Evolutionary conservation across 139 green algal genomes (phyloP).

Genomic region (Chloropicon primus): DNA sequence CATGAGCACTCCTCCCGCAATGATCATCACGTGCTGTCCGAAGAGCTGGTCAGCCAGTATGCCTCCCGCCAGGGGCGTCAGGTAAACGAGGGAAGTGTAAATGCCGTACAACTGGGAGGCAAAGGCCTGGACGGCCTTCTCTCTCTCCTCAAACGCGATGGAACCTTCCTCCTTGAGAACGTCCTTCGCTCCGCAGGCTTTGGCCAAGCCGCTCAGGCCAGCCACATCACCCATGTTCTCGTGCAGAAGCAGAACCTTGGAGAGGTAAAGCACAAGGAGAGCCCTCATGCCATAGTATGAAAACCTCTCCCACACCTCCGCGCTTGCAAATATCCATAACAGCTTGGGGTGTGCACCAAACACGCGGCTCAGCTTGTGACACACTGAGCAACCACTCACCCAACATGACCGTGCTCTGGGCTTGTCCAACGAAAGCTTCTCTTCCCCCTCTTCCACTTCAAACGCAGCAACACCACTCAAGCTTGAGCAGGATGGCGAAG

Average conservation of each 20-base stretch:
- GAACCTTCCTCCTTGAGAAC: neutral
- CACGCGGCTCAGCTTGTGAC: neutral
- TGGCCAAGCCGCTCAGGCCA: neutral
- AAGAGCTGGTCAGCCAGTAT: conserved; percentile 9
- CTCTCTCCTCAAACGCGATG: neutral
- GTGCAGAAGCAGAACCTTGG: neutral
- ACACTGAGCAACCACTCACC: neutral
- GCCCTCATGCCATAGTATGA: conserved; percentile 16
- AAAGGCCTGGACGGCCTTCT: conserved; percentile 5
- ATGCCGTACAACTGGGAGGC: conserved; percentile 10
- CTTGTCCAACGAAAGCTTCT: no score
- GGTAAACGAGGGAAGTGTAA: conserved; percentile 14
- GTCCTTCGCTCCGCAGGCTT: neutral
- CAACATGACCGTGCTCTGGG: neutral
- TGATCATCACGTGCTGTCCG: conserved; percentile 4
- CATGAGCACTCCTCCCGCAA: conserved; percentile 10
- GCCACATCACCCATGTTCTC: neutral
- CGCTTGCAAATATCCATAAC: neutral
- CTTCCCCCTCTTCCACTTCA: no score
- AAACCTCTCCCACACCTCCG: conserved; percentile 10
- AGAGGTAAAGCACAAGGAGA: conserved; percentile 14
- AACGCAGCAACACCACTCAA: no score
- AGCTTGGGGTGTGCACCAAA: neutral
- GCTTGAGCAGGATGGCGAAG: no score
- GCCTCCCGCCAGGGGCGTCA: conserved; percentile 12